Base-by-base conservation (phyloP, 2,329 filamentous ascomycete species). In the Fusarium papillatum region DNA sequence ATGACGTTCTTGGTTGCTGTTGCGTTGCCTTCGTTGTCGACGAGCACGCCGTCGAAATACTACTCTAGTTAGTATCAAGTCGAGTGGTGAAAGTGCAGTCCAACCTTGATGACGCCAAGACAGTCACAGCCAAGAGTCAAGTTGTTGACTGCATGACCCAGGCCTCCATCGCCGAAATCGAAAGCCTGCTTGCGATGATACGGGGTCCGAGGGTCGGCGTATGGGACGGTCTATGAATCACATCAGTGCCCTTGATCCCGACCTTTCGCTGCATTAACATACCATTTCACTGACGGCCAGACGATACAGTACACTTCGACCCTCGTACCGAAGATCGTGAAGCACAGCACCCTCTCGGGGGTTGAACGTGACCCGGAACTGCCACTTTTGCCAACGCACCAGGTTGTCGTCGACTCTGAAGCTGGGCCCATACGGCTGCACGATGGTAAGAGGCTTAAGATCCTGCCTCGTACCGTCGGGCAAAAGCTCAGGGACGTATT, bases 241-340 rank as follows among this genome's bases (percentile, higher is more conserved):
- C 0, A 8, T 77, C 13, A 77, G 65, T 8, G 13, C 0, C 1
- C 22, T 4, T 34, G 14, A 4, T 11, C 0, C 0, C 1, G 16
- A 4, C 16, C 17, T 3, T 0, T 13, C 24, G 13, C 16, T 6
- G 0, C 17, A 1, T 2, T 17, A 1, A 10, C 79, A 64, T 60
- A 89, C 89, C 93, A 95, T 95, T 79, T 95, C 93, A 65, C 89
- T 90, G 41, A 95, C 85, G 39, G 89, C 90, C 24, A 95, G 81
- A 3, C 93, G 88, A 82, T 94, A 92, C 77, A 94, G 87, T n/a
- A 95, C 84, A 64, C 88, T 90, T 31, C 92, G 87, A 13, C 89
- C 90, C 73, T 93, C 92, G 72, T 93, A 95, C 65, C 88, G 87
- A 8, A 95, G 83, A 76, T 95, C 91, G 77, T 95, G 92, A 0